Conservation (phyloP, 371 early-diverging fungal species). For the Rhizopus arrhizus region DNA sequence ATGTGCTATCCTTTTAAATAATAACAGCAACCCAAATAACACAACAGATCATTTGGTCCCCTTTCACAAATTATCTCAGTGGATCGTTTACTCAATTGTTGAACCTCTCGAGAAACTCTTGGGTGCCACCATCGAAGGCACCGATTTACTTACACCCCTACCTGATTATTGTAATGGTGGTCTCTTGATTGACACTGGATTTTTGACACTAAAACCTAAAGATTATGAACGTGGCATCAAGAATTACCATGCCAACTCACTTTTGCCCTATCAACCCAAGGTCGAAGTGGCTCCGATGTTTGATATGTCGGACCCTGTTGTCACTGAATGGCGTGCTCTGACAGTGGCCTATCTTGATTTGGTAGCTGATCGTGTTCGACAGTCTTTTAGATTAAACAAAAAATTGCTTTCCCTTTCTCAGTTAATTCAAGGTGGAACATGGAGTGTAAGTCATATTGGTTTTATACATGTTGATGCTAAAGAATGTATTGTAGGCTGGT, state of each 20-base stretch:
- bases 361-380: slow-evolving; percentile 71
- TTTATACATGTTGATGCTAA: too few relatives aligned
- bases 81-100: slow-evolving; percentile 91
- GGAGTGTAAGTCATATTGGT: slow-evolving; percentile 51
- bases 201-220: slow-evolving; percentile 41
- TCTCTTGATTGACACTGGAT: slow-evolving; percentile 51
- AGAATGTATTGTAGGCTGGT: slow-evolving; percentile 49
- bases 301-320: slow-evolving; percentile 79
- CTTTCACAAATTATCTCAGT: slow-evolving; percentile 92
- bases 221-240: slow-evolving; percentile 52
- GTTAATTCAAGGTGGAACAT: slow-evolving; percentile 89
- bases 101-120: slow-evolving; percentile 76
- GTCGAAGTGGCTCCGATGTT: slow-evolving; percentile 69
- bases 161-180: slow-evolving; percentile 93
- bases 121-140: slow-evolving; percentile 65
- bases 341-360: slow-evolving; percentile 85
- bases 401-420: slow-evolving; percentile 74
- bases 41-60: slow-evolving; percentile 58
- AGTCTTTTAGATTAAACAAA: slow-evolving; percentile 57
- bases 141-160: slow-evolving; percentile 80
- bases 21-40: slow-evolving; percentile 24
- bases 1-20: slow-evolving; percentile 40
- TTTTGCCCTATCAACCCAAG: slow-evolving; percentile 49
- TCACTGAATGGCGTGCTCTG: slow-evolving; percentile 92
- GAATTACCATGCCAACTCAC: slow-evolving; percentile 48